Conservation (phyloP, 2,329 filamentous ascomycete genomes). For the Colletotrichum kahawae region DNA sequence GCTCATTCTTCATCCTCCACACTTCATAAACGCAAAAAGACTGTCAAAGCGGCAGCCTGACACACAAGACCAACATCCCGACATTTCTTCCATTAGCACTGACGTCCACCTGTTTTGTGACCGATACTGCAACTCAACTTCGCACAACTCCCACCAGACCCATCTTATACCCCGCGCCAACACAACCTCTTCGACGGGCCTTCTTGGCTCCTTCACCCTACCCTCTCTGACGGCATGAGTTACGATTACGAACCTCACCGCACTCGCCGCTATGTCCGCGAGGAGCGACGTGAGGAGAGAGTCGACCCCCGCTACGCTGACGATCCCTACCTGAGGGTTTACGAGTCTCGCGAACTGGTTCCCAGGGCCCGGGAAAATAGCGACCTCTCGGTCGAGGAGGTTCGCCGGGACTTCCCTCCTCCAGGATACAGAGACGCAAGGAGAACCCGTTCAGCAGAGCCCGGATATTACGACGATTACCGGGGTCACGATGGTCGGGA, state of each 20-base stretch:
- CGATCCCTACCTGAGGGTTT: slow-evolving; percentile 51
- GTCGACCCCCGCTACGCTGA: slow-evolving; percentile 59
- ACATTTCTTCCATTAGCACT: neutral
- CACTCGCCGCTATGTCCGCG: slow-evolving; percentile 57
- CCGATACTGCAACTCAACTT: neutral
- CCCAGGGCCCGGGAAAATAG: slow-evolving; percentile 73
- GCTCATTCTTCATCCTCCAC: neutral
- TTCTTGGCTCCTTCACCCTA: neutral
- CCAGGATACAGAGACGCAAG: slow-evolving; percentile 62
- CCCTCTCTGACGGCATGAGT: slow-evolving; percentile 28
- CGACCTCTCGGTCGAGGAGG: slow-evolving; percentile 78
- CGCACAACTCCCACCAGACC: neutral
- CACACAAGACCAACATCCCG: neutral
- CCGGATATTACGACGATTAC: slow-evolving; percentile 60
- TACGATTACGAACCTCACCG: slow-evolving; percentile 60
- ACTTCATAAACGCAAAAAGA: neutral
- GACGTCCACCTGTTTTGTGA: neutral
- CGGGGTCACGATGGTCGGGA: slow-evolving; percentile 51
- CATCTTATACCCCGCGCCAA: neutral
- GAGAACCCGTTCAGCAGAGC: slow-evolving; percentile 69
- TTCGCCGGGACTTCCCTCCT: slow-evolving; percentile 83
- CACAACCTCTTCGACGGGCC: neutral
- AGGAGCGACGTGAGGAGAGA: slow-evolving; percentile 56
- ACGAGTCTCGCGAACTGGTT: slow-evolving; percentile 57
- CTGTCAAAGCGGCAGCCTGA: neutral